Conservation (phyloP, 768 basidiomycete species). For the Rhizopogon roseolus region DNA sequence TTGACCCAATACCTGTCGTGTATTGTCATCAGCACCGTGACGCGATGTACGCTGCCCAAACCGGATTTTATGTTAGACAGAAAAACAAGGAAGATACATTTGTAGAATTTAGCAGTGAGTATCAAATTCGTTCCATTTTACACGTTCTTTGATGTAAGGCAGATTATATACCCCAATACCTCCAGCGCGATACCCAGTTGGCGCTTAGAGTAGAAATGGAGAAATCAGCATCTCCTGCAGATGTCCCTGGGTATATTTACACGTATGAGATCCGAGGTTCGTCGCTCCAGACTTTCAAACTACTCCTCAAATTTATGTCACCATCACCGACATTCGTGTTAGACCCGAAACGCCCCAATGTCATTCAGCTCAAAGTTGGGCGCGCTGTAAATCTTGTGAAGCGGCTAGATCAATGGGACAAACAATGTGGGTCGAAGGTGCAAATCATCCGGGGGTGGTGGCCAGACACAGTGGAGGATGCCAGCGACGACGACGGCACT, state of each 20-base stretch:
- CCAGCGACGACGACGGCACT: conserved; percentile 28
- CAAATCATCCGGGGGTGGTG: conserved; percentile 72
- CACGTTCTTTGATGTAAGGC: conserved; percentile 4
- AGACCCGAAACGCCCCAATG: conserved; percentile 31
- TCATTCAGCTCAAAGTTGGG: conserved; percentile 74
- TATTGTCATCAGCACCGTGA: conserved; percentile 68
- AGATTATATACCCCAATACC: conserved; percentile 72
- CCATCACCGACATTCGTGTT: neutral
- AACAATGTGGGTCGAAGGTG: conserved; percentile 75
- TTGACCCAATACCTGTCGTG: conserved; percentile 25
- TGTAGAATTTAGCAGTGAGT: conserved; percentile 55
- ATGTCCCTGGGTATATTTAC: conserved; percentile 76
- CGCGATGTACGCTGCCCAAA: conserved; percentile 40
- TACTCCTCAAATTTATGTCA: conserved; percentile 4
- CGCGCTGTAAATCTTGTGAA: conserved; percentile 69
- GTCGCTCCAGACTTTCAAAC: conserved; percentile 9
- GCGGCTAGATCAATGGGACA: conserved; percentile 75
- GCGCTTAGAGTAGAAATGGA: conserved; percentile 53
- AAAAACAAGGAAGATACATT: conserved; percentile 34
- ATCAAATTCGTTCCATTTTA: neutral
- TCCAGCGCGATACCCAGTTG: conserved; percentile 56
- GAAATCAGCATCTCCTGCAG: conserved; percentile 46
- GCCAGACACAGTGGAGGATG: conserved; percentile 48
- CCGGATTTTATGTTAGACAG: conserved; percentile 54
- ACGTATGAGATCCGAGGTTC: conserved; percentile 74